Evolutionary conservation across 1,284 basidiomycete species (phyloP).

Genomic region (Ceratobasidium sp.): DNA sequence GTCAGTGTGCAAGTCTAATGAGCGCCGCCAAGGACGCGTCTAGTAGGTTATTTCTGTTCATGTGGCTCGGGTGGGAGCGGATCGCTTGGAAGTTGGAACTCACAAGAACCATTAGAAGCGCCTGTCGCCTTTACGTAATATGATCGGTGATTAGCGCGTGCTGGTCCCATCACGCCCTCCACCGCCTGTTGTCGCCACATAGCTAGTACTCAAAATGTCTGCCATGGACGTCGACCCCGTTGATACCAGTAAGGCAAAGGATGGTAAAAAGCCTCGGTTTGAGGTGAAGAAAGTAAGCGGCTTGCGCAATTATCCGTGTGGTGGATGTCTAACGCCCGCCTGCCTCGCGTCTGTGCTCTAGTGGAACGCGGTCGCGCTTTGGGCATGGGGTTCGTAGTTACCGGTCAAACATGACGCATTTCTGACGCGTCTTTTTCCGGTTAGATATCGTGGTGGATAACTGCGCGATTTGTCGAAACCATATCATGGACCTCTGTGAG

Average conservation of each 20-base stretch:
- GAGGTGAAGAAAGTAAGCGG: slow-evolving; percentile 91
- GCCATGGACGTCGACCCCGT: slow-evolving; percentile 84
- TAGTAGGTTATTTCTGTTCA: neutral
- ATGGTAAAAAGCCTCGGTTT: slow-evolving; percentile 78
- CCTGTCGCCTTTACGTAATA: slow-evolving; percentile 35
- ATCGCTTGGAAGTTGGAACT: neutral
- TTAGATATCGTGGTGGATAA: slow-evolving; percentile 95
- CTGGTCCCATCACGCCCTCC: neutral
- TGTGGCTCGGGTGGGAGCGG: neutral
- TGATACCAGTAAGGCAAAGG: slow-evolving; percentile 63
- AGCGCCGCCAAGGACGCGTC: neutral
- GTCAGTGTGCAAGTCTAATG: neutral
- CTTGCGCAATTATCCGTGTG: slow-evolving; percentile 46
- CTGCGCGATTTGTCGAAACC: slow-evolving; percentile 95
- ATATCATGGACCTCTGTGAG: slow-evolving; percentile 98
- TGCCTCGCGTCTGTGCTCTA: slow-evolving; percentile 55
- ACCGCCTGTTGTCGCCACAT: neutral
- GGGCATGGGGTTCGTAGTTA: slow-evolving; percentile 88
- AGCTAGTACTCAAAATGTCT: slow-evolving; percentile 62
- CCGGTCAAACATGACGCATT: neutral
- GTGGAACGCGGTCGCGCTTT: slow-evolving; percentile 97
- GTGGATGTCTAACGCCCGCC: too few relatives aligned
- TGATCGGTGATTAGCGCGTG: neutral
- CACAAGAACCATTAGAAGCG: slow-evolving; percentile 18
- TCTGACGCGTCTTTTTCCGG: slow-evolving; percentile 32